A percentile compares a stretch with the other conserved stretches of the same genome.
Evolutionary conservation across 2,329 filamentous ascomycete species (phyloP).

Genomic region (Ophiosphaerella narmari): DNA sequence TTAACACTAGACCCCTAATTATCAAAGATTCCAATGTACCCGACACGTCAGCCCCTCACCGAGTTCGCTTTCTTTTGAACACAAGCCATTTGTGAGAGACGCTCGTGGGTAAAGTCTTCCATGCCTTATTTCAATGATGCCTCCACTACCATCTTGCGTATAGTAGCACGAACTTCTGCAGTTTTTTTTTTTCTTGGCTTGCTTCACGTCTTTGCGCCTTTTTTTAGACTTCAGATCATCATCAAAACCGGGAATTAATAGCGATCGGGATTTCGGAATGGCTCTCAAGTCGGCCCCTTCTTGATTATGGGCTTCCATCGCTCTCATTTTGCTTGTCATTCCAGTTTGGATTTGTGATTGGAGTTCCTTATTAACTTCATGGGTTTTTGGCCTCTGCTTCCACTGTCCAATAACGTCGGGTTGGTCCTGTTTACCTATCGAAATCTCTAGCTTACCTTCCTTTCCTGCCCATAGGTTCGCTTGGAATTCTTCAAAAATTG

Average conservation of each 20-base stretch:
- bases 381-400: background rate
- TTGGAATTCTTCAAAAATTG: background rate
- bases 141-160: background rate
- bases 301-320: too few relatives aligned
- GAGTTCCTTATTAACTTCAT: too few relatives aligned
- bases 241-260: background rate
- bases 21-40: too few relatives aligned
- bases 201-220: background rate
- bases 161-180: background rate
- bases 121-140: background rate
- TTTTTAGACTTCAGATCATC: too few relatives aligned
- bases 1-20: too few relatives aligned
- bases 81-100: background rate
- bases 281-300: background rate
- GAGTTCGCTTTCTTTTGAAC: background rate
- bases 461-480: background rate
- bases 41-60: too few relatives aligned
- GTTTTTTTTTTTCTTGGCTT: conserved; percentile 1
- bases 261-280: too few relatives aligned
- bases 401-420: background rate
- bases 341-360: too few relatives aligned
- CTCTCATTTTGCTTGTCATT: too few relatives aligned
- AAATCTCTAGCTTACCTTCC: background rate
- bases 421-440: background rate
- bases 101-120: background rate